These are phyloP conservation scores for Hericium alpestre DNA, from an alignment of 768 basidiomycete species.

Conservation along the genomic window DNA sequence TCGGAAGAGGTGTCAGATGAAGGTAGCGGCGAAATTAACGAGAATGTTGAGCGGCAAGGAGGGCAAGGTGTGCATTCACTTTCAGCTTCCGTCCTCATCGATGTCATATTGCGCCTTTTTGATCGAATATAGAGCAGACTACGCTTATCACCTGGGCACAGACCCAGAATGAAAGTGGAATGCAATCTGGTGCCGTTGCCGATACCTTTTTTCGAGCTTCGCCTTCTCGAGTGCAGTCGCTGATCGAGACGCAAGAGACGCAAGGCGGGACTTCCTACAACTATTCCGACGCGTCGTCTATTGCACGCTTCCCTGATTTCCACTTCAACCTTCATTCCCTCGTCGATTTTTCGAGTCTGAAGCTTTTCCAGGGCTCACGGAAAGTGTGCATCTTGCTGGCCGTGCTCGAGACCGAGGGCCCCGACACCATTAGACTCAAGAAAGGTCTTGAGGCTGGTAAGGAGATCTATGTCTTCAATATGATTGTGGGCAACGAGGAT, in stretches of 20 bases:
- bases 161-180: constrained; percentile 2
- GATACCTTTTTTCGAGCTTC: constrained; percentile 15
- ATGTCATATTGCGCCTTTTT: neutral
- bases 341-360: constrained; percentile 35
- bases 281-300: constrained; percentile 61
- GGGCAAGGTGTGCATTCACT: neutral
- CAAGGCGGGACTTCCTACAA: constrained; percentile 36
- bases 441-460: constrained; percentile 62
- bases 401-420: constrained; percentile 68
- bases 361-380: constrained; percentile 16
- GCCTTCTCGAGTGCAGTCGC: neutral
- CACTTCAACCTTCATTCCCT: constrained; percentile 59
- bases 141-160: constrained; percentile 7
- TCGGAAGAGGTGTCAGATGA: constrained; percentile 24
- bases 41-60: neutral
- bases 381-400: constrained; percentile 55
- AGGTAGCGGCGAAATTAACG: neutral
- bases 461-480: constrained; percentile 54
- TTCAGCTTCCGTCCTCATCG: neutral
- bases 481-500: constrained; percentile 66
- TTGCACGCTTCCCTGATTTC: constrained; percentile 63
- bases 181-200: neutral
- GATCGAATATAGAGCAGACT: constrained; percentile 3
- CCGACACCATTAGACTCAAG: constrained; percentile 56
- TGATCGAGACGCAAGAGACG: constrained; percentile 18